phyloP scores from a whole-genome alignment of 352 stramenopile genomes.

The Phytophthora palmivora region DNA sequence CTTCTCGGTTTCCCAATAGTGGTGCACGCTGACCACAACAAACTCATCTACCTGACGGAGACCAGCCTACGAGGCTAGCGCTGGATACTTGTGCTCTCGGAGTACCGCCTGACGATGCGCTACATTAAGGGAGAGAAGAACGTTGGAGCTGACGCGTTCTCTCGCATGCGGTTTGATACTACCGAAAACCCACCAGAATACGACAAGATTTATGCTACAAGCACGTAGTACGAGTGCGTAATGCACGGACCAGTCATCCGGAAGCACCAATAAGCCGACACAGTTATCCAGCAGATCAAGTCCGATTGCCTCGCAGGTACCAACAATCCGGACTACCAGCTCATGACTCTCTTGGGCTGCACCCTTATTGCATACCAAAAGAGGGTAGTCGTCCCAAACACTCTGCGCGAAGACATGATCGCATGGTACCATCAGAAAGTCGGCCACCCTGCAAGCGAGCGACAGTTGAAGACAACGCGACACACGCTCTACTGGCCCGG shows the following conservation, averaged over 20 bases:
- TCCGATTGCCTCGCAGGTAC: neutral
- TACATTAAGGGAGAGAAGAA: conserved; percentile 4
- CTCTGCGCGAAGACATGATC: neutral
- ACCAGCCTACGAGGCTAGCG: conserved; percentile 6
- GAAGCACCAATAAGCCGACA: conserved; percentile 2
- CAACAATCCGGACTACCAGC: conserved; percentile 12
- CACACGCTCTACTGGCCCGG: neutral
- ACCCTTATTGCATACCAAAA: too few species aligned
- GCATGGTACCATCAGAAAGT: neutral
- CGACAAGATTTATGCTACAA: neutral
- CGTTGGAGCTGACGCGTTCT: conserved; percentile 3
- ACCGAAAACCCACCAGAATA: too few species aligned
- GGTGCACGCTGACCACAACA: conserved; percentile 12
- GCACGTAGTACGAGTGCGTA: neutral
- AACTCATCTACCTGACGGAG: conserved; percentile 7
- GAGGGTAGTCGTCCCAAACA: neutral
- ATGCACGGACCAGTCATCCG: conserved; percentile 14
- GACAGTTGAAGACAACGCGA: too few species aligned
- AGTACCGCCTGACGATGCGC: neutral
- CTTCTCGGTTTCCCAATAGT: conserved; percentile 12
- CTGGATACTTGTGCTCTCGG: conserved; percentile 5
- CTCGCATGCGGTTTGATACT: neutral
- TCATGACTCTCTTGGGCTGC: conserved; percentile 1
- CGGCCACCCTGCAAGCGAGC: neutral
- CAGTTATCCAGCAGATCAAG: conserved; percentile 10